Evolutionary conservation across 1,284 basidiomycete genomes (phyloP).

Genomic region (Phylloboletellus chloephorus): DNA sequence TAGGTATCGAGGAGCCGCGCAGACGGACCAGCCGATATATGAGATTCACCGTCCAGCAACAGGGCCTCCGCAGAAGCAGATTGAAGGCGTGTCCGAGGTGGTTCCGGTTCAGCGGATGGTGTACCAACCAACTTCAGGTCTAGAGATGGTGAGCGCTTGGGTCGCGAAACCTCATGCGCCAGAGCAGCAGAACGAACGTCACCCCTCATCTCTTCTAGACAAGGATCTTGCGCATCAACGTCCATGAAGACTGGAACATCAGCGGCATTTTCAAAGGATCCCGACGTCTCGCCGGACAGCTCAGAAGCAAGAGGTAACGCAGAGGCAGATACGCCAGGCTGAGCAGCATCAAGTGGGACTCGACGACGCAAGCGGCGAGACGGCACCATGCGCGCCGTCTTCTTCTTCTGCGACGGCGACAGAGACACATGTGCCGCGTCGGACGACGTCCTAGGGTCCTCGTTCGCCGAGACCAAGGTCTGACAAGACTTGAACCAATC

Average conservation of each 20-base stretch:
- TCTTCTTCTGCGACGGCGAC: constrained; percentile 15
- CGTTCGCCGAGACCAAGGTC: neutral
- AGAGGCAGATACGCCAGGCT: neutral
- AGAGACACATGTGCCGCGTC: constrained; percentile 1
- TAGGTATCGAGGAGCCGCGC: neutral
- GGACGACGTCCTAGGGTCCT: neutral
- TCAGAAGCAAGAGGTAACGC: neutral
- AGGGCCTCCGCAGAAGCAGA: neutral
- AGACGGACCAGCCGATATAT: neutral
- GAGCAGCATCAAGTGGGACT: constrained; percentile 4
- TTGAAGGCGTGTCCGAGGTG: neutral
- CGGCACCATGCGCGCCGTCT: constrained; percentile 26
- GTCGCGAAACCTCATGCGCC: neutral
- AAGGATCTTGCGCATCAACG: constrained; percentile 1
- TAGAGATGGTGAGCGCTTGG: neutral
- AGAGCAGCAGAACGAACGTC: neutral
- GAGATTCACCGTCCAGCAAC: neutral
- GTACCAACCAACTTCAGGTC: neutral
- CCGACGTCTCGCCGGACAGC: neutral
- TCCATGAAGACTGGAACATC: constrained; percentile 4
- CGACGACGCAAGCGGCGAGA: constrained; percentile 23
- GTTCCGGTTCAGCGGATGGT: neutral
- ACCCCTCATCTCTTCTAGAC: neutral
- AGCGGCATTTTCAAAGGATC: neutral
- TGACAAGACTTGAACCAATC: constrained; percentile 28